phyloP scores from a whole-genome alignment of 1,284 basidiomycete genomes.

The Moesziomyces parantarcticus region DNA sequence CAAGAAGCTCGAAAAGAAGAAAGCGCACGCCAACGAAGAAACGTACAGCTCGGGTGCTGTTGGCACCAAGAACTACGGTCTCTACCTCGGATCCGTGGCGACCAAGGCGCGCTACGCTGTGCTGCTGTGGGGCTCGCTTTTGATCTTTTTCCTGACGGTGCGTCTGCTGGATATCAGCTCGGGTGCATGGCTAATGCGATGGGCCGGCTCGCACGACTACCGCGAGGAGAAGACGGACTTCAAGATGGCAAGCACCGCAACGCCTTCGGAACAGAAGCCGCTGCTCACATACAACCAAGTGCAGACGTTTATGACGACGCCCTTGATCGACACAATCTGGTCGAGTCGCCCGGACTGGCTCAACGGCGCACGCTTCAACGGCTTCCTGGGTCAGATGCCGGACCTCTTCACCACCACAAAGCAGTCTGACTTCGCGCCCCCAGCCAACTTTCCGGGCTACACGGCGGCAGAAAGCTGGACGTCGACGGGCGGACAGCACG shows the following conservation, averaged over 20 bases:
- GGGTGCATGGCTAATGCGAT: conserved; percentile 64
- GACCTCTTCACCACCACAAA: conserved; percentile 12
- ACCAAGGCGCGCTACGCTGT: conserved; percentile 29
- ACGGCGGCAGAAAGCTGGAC: neutral
- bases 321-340: conserved; percentile 38
- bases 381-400: conserved; percentile 16
- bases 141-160: conserved; percentile 55
- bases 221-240: conserved; percentile 11
- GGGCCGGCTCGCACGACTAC: conserved; percentile 62
- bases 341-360: conserved; percentile 26
- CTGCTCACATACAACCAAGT: conserved; percentile 20
- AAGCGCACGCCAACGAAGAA: conserved; percentile 61
- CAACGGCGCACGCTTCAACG: conserved; percentile 11
- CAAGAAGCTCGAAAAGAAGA: conserved; percentile 55
- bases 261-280: conserved; percentile 5
- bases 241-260: conserved; percentile 4
- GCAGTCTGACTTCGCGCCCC: neutral
- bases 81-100: conserved; percentile 59
- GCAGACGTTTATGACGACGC: conserved; percentile 39
- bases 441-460: conserved; percentile 1
- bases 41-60: conserved; percentile 60
- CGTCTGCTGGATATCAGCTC: conserved; percentile 56
- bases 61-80: conserved; percentile 54
- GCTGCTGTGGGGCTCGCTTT: conserved; percentile 53
- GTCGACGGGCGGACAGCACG: conserved; percentile 14